Base-by-base conservation (phyloP, 768 basidiomycete genomes). In the Tephrocybe sp. region DNA sequence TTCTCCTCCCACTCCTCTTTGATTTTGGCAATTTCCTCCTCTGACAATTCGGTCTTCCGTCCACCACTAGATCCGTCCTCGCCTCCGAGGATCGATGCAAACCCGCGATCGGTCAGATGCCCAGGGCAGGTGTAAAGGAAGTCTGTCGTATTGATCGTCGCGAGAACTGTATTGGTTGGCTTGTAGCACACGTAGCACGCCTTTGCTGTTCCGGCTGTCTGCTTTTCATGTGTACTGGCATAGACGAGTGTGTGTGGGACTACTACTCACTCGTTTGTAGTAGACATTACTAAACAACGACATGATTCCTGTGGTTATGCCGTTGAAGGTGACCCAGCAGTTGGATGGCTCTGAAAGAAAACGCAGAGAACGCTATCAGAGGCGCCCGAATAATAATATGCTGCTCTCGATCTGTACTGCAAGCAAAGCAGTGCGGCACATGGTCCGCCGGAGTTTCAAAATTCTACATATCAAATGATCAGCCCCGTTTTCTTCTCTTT, bases 201-300 rank as follows among this genome's bases (percentile, higher is more conserved):
- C 64, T 82, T 86, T 7, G 85, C 69, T 1, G 92, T 93, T 25
- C 77, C 91, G 46, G 84, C 82, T 36, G 84, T 82, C 91, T 94
- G 63, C n/a, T 47, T 48, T 41, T 38, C 27, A 45, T 44, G 37
- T 61, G 47, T 58, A 56, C 46, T 50, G 23, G 34, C 31, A n/a
- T 22, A 30, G 42, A 40, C 31, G 30, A 40, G 24, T 37, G 34
- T 49, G 6, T 43, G 23, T n/a, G n/a, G 18, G 4, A 30, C 19
- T 37, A 22, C 3, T 21, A 75, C 82, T 73, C 66, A 92, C 91
- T 58, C 92, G 82, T 67, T 90, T 91, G 71, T 92, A 94, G 70
- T 94, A 97, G 37, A 91, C 61, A 64, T 97, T 95, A 25, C 76
- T 75, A 70, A 90, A 87, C n/a, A n/a, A n/a, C 36, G 81, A 82